Evolutionary conservation across 768 basidiomycete species (phyloP), one percentile per base, ranked within the genome.

Genomic region (Auriscalpium microsporum): DNA sequence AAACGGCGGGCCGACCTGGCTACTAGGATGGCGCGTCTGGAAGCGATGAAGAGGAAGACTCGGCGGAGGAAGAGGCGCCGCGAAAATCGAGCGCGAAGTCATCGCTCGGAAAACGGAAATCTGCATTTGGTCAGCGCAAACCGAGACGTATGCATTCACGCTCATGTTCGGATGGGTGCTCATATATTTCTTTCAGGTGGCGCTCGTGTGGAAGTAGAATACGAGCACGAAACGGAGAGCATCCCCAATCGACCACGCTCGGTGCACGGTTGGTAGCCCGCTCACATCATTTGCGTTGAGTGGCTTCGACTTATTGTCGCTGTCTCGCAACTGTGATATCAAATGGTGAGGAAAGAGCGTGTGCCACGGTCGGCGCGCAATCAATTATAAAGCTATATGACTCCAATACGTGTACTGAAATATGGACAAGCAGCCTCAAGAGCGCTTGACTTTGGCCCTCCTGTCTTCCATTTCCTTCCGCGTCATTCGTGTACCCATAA

Each of bases 181-280:
- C 33, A 44, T 19, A 52, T 16, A 19, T 28, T 9, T 46, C 45
- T 21, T 50, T 44, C 68, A 86, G 85, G 77, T 64, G 88, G 84
- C 17, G 86, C 92, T 13, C 77, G 86, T 60, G 86, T 98, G 65
- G 91, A 97, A 68, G 86, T 98, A 64, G 95, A 97, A 71, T 96
- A 96, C 82, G 94, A 98, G 69, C 83, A 90, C 68, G 94, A 96
- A 73, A 76, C 87, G 40, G 40, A 42, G 40, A 42, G 4, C 40
- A 17, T 42, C 14, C 4, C 40, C 4, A 42, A 13, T 17, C 13
- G 17, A 17, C 14, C 40, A 14, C 40, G 40, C 14, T 4, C 40
- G 40, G 40, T 42, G 17, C 14, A 3, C 4, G 40, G 40, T 17
- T 42, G 40, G 40, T 42, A 42, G 40, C 28, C 28, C 28, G 7